A percentile compares a stretch with the other conserved stretches of the same genome.
Conservation (phyloP, 2,329 filamentous ascomycete genomes). For the Fusarium protoensiforme region DNA sequence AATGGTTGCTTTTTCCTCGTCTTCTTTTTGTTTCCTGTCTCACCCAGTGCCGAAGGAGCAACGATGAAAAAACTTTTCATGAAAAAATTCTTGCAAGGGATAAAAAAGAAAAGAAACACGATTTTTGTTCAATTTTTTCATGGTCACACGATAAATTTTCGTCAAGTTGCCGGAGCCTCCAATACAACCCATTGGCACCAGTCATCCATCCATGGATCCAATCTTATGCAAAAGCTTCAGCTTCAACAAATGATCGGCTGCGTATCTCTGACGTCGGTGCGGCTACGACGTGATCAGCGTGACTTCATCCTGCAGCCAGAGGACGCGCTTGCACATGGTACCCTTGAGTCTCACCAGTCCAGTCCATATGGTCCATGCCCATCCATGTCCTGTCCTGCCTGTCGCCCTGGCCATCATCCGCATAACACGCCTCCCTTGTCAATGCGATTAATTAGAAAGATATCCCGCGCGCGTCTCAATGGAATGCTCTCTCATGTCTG, state of each 20-base stretch:
- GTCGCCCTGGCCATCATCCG: slow-evolving; percentile 11
- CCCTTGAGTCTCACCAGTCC: slow-evolving; percentile 26
- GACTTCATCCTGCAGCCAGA: slow-evolving; percentile 42
- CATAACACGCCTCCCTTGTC: slow-evolving; percentile 32
- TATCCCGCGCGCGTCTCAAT: not conserved
- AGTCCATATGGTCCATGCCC: not conserved
- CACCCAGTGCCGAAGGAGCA: not conserved
- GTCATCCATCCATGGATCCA: not conserved
- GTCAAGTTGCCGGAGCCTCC: no score
- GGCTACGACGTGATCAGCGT: slow-evolving; percentile 28
- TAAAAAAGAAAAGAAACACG: not conserved
- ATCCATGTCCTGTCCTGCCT: not conserved
- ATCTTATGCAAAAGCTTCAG: not conserved
- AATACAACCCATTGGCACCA: not conserved
- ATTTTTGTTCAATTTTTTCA: not conserved
- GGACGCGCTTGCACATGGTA: slow-evolving; percentile 29
- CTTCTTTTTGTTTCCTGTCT: slow-evolving; percentile 11
- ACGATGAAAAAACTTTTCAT: not conserved
- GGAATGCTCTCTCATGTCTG: slow-evolving; percentile 13
- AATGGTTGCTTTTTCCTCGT: slow-evolving; percentile 2
- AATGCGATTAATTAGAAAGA: slow-evolving; percentile 27
- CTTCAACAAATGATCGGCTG: not conserved
- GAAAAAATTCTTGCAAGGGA: slow-evolving; percentile 1
- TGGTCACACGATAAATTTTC: slow-evolving; percentile 21
- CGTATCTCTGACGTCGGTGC: slow-evolving; percentile 34